phyloP scores from a whole-genome alignment of 1,139 yeast species.

The Wickerhamomyces sp. region DNA sequence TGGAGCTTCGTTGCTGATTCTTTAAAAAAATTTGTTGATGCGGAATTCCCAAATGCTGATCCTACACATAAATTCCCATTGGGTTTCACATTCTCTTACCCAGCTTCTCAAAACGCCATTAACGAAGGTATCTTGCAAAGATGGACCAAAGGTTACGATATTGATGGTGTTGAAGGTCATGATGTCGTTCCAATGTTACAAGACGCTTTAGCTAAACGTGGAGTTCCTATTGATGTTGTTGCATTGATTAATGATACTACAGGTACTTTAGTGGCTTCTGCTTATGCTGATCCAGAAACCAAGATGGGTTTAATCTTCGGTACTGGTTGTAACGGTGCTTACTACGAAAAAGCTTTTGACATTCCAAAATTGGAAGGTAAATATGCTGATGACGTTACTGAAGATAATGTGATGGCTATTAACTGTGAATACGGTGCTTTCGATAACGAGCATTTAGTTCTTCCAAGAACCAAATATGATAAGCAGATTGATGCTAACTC shows the following conservation, averaged over 20 bases:
- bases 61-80: conserved; percentile 50
- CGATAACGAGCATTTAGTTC: conserved; percentile 77
- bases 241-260: conserved; percentile 96
- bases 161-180: conserved; percentile 88
- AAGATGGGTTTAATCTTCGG: conserved; percentile 96
- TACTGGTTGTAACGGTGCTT: conserved; percentile 97
- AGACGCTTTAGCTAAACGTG: conserved; percentile 56
- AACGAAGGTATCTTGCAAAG: conserved; percentile 85
- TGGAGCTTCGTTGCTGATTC: conserved; percentile 86
- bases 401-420: conserved; percentile 81
- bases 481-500: conserved; percentile 73
- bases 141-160: conserved; percentile 98
- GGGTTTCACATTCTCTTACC: conserved; percentile 95
- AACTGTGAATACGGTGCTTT: conserved; percentile 98
- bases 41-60: conserved; percentile 60
- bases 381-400: conserved; percentile 57
- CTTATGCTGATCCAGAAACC: conserved; percentile 83
- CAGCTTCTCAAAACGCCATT: conserved; percentile 80
- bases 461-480: conserved; percentile 92
- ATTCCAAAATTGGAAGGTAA: conserved; percentile 83
- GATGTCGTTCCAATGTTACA: conserved; percentile 93
- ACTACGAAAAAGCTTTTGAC: conserved; percentile 70
- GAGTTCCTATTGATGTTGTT: conserved; percentile 79
- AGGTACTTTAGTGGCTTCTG: conserved; percentile 94
- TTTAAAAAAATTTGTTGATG: conserved; percentile 57